Percentiles rank a stretch among this genome's conserved stretches.
These are phyloP conservation scores for Coniferiporia weirii DNA, from an alignment of 1,284 basidiomycete species.

Conservation along the genomic window DNA sequence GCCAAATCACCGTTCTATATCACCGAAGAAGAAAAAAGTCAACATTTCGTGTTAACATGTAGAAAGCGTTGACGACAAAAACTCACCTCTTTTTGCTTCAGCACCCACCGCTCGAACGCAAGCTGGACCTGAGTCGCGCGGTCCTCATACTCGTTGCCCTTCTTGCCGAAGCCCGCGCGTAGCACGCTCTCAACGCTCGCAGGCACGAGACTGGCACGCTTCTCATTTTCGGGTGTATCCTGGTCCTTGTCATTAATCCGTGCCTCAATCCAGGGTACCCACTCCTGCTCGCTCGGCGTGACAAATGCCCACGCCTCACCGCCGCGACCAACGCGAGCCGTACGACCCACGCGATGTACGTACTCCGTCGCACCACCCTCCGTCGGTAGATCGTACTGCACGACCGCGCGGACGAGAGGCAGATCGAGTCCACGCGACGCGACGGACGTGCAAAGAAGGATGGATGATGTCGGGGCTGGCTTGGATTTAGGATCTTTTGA, in stretches of 20 bases:
- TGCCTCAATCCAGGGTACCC: constrained; percentile 83
- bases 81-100: constrained; percentile 67
- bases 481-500: constrained; percentile 23
- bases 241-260: constrained; percentile 58
- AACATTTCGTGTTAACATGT: not conserved
- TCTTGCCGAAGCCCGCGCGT: constrained; percentile 81
- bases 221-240: constrained; percentile 22
- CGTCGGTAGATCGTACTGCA: constrained; percentile 97
- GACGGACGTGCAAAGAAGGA: constrained; percentile 94
- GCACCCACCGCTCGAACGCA: constrained; percentile 92
- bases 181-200: constrained; percentile 70
- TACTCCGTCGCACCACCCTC: constrained; percentile 97
- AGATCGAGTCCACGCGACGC: constrained; percentile 97
- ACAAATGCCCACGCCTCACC: constrained; percentile 94
- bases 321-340: constrained; percentile 86
- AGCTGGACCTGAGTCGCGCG: constrained; percentile 96
- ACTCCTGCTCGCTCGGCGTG: constrained; percentile 78
- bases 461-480: constrained; percentile 43
- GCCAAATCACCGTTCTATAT: constrained; percentile 71
- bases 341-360: constrained; percentile 94
- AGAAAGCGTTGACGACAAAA: not conserved
- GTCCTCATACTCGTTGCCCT: constrained; percentile 74
- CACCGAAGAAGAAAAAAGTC: not conserved
- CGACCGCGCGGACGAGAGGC: constrained; percentile 88
- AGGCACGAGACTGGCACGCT: constrained; percentile 48